Evolutionary conservation across 495 filamentous ascomycete species (phyloP).

Genomic region (Tuber microsphaerosporum): DNA sequence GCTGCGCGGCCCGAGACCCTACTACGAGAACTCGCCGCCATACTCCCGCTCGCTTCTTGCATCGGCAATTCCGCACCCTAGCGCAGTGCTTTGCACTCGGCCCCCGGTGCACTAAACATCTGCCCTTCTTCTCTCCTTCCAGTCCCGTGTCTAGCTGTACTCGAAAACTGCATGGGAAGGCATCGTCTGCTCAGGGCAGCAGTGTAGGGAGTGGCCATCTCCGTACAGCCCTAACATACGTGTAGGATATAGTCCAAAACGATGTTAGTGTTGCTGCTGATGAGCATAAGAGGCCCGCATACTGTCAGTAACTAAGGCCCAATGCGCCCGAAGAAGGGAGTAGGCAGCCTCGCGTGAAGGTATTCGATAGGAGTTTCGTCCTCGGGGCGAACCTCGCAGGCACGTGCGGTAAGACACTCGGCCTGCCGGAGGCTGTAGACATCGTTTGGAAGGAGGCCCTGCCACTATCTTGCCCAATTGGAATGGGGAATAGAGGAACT

Average conservation of each 20-base stretch:
- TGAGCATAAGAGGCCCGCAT: constrained; percentile 35
- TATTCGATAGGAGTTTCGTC: constrained; percentile 43
- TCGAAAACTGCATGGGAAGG: constrained; percentile 42
- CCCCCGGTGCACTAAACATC: constrained; percentile 35
- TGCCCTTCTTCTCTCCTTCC: constrained; percentile 36
- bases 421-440: constrained; percentile 2
- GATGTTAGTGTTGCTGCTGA: constrained; percentile 39
- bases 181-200: constrained; percentile 38
- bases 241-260: constrained; percentile 27
- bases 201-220: constrained; percentile 34
- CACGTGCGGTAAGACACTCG: neutral
- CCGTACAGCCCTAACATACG: constrained; percentile 34
- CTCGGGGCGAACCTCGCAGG: constrained; percentile 19
- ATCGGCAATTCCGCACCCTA: constrained; percentile 27
- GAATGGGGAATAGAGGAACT: neutral
- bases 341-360: constrained; percentile 41
- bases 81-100: constrained; percentile 36
- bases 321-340: constrained; percentile 29
- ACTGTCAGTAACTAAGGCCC: constrained; percentile 31
- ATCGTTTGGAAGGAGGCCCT: constrained; percentile 25
- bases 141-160: constrained; percentile 42
- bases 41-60: constrained; percentile 28
- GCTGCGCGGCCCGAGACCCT: constrained; percentile 6
- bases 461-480: constrained; percentile 2
- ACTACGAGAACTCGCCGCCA: too few relatives aligned